Conservation (phyloP, 495 filamentous ascomycete species). For the Podospora anserina region DNA sequence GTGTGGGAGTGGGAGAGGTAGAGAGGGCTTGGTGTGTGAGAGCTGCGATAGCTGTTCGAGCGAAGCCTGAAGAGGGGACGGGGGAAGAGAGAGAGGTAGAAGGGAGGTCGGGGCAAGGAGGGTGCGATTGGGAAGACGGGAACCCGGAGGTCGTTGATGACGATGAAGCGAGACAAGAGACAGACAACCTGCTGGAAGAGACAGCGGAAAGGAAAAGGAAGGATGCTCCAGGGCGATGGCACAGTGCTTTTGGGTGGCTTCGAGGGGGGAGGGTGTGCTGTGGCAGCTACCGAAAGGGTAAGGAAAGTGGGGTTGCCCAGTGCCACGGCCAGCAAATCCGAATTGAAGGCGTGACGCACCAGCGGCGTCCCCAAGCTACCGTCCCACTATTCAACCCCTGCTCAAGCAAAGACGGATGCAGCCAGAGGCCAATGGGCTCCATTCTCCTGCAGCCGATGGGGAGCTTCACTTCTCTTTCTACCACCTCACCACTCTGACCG, state of each 20-base stretch:
- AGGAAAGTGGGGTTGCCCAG: slow-evolving; percentile 1
- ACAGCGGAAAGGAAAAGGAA: slow-evolving; percentile 21
- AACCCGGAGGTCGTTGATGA: slow-evolving; percentile 27
- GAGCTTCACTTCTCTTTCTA: not conserved
- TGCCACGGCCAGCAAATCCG: slow-evolving; percentile 3
- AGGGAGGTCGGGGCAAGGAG: slow-evolving; percentile 20
- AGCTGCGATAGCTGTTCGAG: slow-evolving; percentile 8
- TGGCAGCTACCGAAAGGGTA: slow-evolving; percentile 10
- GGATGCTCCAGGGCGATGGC: slow-evolving; percentile 23
- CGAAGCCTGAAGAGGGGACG: slow-evolving; percentile 20
- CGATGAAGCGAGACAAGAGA: slow-evolving; percentile 20
- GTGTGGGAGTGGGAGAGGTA: slow-evolving; percentile 29
- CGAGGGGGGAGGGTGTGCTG: slow-evolving; percentile 5
- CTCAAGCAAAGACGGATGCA: slow-evolving; percentile 8
- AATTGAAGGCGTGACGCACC: slow-evolving; percentile 11
- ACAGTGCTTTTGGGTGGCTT: slow-evolving; percentile 8
- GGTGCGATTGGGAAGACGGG: slow-evolving; percentile 25
- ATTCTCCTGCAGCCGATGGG: not conserved
- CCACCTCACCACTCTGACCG: not conserved
- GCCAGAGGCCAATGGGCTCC: not conserved
- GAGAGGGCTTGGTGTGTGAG: slow-evolving; percentile 13
- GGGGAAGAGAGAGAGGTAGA: not conserved
- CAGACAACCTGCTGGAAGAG: not conserved
- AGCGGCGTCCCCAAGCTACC: not conserved
- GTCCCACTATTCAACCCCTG: slow-evolving; percentile 3